phyloP scores from a whole-genome alignment of 2,329 filamentous ascomycete genomes.

The Beauveria caledonica region DNA sequence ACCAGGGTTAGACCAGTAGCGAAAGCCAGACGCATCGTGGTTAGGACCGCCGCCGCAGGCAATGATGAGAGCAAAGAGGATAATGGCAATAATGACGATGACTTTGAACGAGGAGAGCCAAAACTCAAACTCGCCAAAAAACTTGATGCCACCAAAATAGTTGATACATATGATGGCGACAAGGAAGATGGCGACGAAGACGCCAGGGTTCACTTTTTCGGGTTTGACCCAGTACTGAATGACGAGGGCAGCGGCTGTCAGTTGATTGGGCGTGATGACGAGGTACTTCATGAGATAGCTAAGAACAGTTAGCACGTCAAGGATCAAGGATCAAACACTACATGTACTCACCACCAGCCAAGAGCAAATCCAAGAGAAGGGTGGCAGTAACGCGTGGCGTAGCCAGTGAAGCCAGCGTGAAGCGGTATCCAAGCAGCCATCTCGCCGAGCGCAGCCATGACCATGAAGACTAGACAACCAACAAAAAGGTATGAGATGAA shows the following conservation, averaged over 20 bases:
- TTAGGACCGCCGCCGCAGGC: slow-evolving; percentile 58
- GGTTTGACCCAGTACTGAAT: slow-evolving; percentile 67
- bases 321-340: background rate
- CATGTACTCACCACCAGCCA: slow-evolving; percentile 53
- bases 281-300: slow-evolving; percentile 69
- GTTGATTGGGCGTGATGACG: slow-evolving; percentile 76
- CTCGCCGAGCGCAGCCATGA: slow-evolving; percentile 75
- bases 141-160: slow-evolving; percentile 51
- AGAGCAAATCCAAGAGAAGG: slow-evolving; percentile 73
- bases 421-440: slow-evolving; percentile 80
- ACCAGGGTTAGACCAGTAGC: slow-evolving; percentile 57
- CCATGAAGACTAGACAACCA: slow-evolving; percentile 66
- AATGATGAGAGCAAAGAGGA: slow-evolving; percentile 56
- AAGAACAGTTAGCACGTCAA: slow-evolving; percentile 11
- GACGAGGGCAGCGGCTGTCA: slow-evolving; percentile 71
- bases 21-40: slow-evolving; percentile 53
- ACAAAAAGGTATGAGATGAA: slow-evolving; percentile 64
- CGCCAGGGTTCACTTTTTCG: slow-evolving; percentile 63
- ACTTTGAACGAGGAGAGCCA: slow-evolving; percentile 61
- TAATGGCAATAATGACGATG: slow-evolving; percentile 56
- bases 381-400: slow-evolving; percentile 71
- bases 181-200: slow-evolving; percentile 68
- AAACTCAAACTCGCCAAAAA: slow-evolving; percentile 60
- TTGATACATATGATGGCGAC: slow-evolving; percentile 57
- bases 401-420: slow-evolving; percentile 72